Conservation (phyloP, 2,329 filamentous ascomycete genomes). For the Sporothrix variecibatus region DNA sequence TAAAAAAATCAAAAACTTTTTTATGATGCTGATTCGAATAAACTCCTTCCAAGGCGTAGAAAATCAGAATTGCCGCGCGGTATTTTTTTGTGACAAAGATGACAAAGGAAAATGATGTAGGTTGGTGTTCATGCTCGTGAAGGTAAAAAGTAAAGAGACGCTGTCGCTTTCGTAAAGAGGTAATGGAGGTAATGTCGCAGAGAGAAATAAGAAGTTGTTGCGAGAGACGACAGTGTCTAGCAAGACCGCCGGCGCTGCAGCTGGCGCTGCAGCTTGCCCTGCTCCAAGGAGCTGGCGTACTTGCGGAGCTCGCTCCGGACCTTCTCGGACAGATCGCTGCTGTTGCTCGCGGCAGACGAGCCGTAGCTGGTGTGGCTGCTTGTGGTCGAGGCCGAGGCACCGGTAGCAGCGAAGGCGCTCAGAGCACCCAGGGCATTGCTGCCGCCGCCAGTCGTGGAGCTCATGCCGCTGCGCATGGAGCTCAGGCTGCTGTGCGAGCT, state of each 20-base stretch:
- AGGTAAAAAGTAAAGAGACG: background rate
- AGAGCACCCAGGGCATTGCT: constrained; percentile 27
- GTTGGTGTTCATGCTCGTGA: constrained; percentile 12
- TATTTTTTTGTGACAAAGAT: constrained; percentile 3
- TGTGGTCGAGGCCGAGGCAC: constrained; percentile 5
- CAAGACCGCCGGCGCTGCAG: constrained; percentile 59
- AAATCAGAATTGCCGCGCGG: constrained; percentile 1
- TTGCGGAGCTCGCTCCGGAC: constrained; percentile 77
- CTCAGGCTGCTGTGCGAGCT: constrained; percentile 83
- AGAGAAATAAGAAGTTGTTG: background rate
- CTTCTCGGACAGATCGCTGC: constrained; percentile 67
- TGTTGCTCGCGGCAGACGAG: constrained; percentile 49
- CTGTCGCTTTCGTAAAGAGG: too few species aligned
- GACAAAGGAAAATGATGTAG: background rate
- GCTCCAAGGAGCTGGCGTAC: constrained; percentile 88
- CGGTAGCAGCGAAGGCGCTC: constrained; percentile 26
- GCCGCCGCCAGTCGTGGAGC: constrained; percentile 13
- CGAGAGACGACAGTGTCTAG: constrained; percentile 35
- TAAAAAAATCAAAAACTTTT: constrained; percentile 25
- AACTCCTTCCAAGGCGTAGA: background rate
- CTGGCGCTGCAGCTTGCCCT: constrained; percentile 67
- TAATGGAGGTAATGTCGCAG: too few species aligned
- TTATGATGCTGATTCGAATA: constrained; percentile 19
- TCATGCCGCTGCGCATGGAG: constrained; percentile 64
- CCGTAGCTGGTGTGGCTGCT: constrained; percentile 22